Evolutionary conservation across 2,329 filamentous ascomycete species (phyloP).

Genomic region (Fusarium marasasianum): DNA sequence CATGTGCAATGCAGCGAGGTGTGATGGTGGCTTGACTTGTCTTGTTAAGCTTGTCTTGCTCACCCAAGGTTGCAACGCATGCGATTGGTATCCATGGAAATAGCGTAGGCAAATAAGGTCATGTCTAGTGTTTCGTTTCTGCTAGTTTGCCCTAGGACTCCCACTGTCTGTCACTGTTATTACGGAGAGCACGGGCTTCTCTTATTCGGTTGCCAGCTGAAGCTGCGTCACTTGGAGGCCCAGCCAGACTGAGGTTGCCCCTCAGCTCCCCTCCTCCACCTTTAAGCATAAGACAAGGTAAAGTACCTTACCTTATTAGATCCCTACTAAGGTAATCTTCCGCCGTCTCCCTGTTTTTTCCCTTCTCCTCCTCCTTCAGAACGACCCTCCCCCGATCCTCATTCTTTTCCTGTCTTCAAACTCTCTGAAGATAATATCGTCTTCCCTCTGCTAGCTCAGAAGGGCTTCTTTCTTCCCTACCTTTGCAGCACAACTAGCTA

Average conservation of each 20-base stretch:
- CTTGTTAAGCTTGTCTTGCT: constrained; percentile 9
- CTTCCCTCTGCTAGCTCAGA: constrained; percentile 33
- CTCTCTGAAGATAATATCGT: not conserved
- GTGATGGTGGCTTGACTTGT: constrained; percentile 10
- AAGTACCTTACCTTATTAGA: not conserved
- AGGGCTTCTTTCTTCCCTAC: constrained; percentile 21
- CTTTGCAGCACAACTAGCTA: constrained; percentile 9
- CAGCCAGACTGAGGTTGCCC: constrained; percentile 21
- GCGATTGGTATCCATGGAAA: constrained; percentile 14
- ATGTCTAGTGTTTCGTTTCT: constrained; percentile 27
- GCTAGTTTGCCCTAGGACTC: constrained; percentile 18
- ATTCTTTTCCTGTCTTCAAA: constrained; percentile 1
- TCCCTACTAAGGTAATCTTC: constrained; percentile 16
- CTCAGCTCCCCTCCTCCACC: constrained; percentile 39
- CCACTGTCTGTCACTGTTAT: constrained; percentile 15
- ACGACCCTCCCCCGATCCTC: not conserved
- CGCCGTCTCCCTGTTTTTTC: constrained; percentile 24
- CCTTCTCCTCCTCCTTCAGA: constrained; percentile 12
- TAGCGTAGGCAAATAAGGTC: constrained; percentile 11
- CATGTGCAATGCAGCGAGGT: not conserved
- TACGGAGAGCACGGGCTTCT: constrained; percentile 12
- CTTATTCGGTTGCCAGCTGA: constrained; percentile 30
- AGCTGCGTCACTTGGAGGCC: constrained; percentile 39
- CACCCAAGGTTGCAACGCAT: constrained; percentile 3
- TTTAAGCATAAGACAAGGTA: constrained; percentile 1